Conservation (phyloP, 768 basidiomycete species). For the Agrocybe chaxingu region DNA sequence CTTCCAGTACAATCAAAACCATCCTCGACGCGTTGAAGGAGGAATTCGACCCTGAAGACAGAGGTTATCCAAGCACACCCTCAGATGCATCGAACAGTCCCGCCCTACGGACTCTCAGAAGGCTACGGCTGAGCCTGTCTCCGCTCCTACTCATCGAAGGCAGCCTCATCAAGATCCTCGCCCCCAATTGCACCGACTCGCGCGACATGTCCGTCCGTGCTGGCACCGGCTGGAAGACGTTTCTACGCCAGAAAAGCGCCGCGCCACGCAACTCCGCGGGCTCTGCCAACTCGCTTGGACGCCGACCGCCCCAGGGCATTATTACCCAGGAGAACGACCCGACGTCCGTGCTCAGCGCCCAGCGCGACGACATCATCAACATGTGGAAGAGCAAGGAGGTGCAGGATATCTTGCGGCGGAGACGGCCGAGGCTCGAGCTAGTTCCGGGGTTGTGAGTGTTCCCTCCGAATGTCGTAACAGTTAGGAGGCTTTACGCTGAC, state of each 20-base stretch:
- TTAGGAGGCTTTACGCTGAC: neutral
- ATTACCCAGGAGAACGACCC: constrained; percentile 40
- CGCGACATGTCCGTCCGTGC: constrained; percentile 50
- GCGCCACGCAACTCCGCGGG: constrained; percentile 8
- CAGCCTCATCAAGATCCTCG: constrained; percentile 46
- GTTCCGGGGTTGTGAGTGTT: constrained; percentile 67
- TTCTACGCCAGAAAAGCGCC: constrained; percentile 25
- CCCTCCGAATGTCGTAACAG: neutral
- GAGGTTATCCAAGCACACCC: constrained; percentile 13
- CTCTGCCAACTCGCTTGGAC: neutral
- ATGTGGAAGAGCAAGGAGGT: constrained; percentile 63
- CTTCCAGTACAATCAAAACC: constrained; percentile 50
- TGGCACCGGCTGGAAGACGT: constrained; percentile 56
- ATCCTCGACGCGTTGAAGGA: constrained; percentile 52
- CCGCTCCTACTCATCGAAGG: constrained; percentile 56
- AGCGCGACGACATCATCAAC: constrained; percentile 55
- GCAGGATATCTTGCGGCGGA: constrained; percentile 45
- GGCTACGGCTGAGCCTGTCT: constrained; percentile 33
- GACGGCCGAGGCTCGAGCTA: constrained; percentile 52
- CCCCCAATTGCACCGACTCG: constrained; percentile 38
- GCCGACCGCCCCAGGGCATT: constrained; percentile 18
- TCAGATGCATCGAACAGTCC: constrained; percentile 13
- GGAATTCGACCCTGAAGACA: constrained; percentile 32
- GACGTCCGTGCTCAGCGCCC: constrained; percentile 46
- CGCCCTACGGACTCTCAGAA: constrained; percentile 23